Base-by-base conservation (phyloP, 2,329 filamentous ascomycete genomes). In the Colletotrichum somersetense region DNA sequence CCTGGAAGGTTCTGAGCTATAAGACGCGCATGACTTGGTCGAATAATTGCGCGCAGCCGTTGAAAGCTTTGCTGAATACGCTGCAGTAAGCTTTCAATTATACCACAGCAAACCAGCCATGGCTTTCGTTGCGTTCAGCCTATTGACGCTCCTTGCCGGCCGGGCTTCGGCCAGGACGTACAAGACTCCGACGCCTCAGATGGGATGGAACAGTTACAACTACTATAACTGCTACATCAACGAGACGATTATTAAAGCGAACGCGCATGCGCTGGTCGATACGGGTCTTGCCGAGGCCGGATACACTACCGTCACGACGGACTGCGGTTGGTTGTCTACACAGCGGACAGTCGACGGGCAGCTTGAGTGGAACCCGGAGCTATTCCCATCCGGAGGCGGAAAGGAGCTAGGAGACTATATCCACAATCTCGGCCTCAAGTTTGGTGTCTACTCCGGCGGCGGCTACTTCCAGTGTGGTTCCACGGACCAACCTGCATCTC, bases 161-260 rank as follows among this genome's bases (percentile, higher is more conserved):
- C 70, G n/a, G 23, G 66, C 63, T 35, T 67, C 46, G 64, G 72
- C 72, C 64, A 71, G 50, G 59, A 74, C 73, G 12, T 58, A 71
- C 53, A 77, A 72, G 35, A 79, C 79, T 1, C 74, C 77, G 6
- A 82, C 82, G 1, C 84, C 84, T 2, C 81, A 82, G 0, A 84
- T 85, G 84, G 83, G 88, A 16, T 91, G 88, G 88, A 90, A 90
- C 72, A 86, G 84, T 2, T 91, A 91, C 74, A 91, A 91, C 66
- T 81, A 85, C 52, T 89, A 88, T 77, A 81, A 79, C 62, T 89
- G 88, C 76, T 78, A 78, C 1, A 85, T 85, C 0, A 85, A 80
- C 52, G 85, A 89, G 73, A 78, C 77, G 0, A 85, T 86, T 48
- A 84, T 89, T 33, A 83, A 84, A 53, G 78, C 81, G 3, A 90